Base-by-base conservation (phyloP, 2,329 filamentous ascomycete species). In the Plectosphaerella plurivora region DNA sequence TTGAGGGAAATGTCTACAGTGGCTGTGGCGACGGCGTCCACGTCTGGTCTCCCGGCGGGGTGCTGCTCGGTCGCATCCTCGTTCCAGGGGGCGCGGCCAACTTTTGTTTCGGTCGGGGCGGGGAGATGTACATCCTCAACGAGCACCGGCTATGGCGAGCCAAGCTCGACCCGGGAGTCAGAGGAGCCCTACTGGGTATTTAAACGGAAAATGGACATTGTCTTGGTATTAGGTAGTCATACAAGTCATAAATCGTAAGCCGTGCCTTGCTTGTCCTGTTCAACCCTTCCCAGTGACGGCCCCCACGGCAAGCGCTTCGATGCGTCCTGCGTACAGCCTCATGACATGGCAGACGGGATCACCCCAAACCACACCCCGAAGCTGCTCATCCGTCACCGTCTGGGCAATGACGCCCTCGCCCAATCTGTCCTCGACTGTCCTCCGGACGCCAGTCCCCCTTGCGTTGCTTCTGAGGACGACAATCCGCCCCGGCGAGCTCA, bases 281-380 rank as follows among this genome's bases (percentile, higher is more conserved):
- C 28, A 33, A 3, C 28, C 62, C 59, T 63, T 69, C 20, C 64
- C 70, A 33, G 81, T 87, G 11, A 88, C 83, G 11, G 86, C 88
- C 53, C 78, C 82, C 1, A 86, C 83, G 11, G 88, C 88, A 51
- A 96, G 68, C 4, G 75, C 72, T 65, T 94, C 87, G 45, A 95
- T 81, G 50, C 91, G 73, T 18, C 77, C 80, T 14, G 82, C 82
- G 68, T 96, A 96, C 18, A 94, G 63, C 54, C 75, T 82, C 91
- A 96, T 95, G 59, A 84, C 76, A 70, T 95, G 91, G 65, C 84
- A 87, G 44, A 90, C 74, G 0, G 89, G 88, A 65, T 96, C 90
- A 0, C 91, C 91, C 79, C 91, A 96, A 4, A 96, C 75, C 0
- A 91, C 79, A 2, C 75, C 78, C 22, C 87, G 74, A 49, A 96